Conservation (phyloP, 305 asterid species). For the Fraxinus albicans region DNA sequence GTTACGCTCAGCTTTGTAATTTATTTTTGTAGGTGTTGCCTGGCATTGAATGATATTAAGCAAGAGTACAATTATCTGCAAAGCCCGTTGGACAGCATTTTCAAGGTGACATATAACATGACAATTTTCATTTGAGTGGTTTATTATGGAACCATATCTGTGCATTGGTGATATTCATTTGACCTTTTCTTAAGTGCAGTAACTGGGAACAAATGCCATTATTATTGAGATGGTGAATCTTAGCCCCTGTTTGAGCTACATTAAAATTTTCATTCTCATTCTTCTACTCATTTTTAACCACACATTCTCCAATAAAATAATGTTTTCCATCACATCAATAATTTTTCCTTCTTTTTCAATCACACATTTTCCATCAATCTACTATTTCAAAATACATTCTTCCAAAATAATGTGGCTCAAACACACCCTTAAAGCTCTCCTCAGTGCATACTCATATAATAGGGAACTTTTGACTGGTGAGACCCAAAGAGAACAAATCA, state of each 20-base stretch:
- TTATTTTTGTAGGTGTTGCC: slow-evolving; percentile 36
- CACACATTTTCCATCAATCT: no score
- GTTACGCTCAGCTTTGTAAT: slow-evolving; percentile 1
- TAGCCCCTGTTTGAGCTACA: no score
- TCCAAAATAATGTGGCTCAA: no score
- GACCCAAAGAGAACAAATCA: neutral
- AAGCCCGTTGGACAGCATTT: slow-evolving; percentile 23
- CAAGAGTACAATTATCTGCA: slow-evolving; percentile 28
- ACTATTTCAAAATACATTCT: no score
- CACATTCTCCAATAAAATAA: no score
- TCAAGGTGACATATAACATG: slow-evolving; percentile 31
- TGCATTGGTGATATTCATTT: neutral
- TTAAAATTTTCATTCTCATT: no score
- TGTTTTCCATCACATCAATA: no score
- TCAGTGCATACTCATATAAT: neutral
- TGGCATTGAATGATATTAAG: slow-evolving; percentile 25
- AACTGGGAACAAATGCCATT: slow-evolving; percentile 2
- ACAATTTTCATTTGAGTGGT: neutral
- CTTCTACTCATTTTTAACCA: no score
- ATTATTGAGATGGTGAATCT: neutral
- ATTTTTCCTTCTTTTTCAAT: no score
- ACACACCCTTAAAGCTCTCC: neutral
- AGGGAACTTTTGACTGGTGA: neutral
- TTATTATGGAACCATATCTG: neutral
- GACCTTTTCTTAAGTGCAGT: neutral